These are phyloP conservation scores for Yarrowia sp. DNA, from an alignment of 805 yeast species.

Conservation along the genomic window DNA sequence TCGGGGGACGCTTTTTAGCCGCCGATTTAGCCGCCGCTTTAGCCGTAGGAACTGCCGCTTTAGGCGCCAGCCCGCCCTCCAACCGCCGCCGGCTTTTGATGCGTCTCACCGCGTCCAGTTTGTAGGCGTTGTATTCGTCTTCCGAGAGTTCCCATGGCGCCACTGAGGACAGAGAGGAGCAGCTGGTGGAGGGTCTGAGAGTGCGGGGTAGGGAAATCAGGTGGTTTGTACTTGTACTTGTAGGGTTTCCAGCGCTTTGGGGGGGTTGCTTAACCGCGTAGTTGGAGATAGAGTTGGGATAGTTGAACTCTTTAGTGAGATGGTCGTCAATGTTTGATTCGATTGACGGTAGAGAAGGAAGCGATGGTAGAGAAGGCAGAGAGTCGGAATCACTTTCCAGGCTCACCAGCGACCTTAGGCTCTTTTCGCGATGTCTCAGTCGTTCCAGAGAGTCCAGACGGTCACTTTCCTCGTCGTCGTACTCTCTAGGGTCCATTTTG, in stretches of 20 bases:
- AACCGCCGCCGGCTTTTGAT: background rate
- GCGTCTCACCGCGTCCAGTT: background rate
- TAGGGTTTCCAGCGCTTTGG: too few relatives aligned
- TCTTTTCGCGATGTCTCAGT: too few relatives aligned
- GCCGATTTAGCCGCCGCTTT: background rate
- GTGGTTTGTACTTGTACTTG: too few relatives aligned
- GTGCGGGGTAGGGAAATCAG: background rate
- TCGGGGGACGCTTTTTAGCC: background rate
- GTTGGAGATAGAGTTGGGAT: too few relatives aligned
- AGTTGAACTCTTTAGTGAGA: too few relatives aligned
- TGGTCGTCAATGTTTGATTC: too few relatives aligned
- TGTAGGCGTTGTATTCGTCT: constrained; percentile 25
- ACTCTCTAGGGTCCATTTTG: background rate
- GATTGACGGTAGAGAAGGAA: too few relatives aligned
- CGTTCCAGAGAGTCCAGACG: too few relatives aligned
- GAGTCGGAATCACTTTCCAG: too few relatives aligned
- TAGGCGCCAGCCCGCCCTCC: background rate
- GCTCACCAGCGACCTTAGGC: too few relatives aligned
- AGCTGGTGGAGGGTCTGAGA: background rate
- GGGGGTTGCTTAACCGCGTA: background rate
- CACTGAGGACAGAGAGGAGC: background rate
- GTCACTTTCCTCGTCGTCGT: background rate
- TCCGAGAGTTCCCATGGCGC: constrained; percentile 15
- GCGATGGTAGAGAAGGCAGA: too few relatives aligned
- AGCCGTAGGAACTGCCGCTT: too few relatives aligned